phyloP scores from a whole-genome alignment of 139 green algal species.

The Chlorella sp. region DNA sequence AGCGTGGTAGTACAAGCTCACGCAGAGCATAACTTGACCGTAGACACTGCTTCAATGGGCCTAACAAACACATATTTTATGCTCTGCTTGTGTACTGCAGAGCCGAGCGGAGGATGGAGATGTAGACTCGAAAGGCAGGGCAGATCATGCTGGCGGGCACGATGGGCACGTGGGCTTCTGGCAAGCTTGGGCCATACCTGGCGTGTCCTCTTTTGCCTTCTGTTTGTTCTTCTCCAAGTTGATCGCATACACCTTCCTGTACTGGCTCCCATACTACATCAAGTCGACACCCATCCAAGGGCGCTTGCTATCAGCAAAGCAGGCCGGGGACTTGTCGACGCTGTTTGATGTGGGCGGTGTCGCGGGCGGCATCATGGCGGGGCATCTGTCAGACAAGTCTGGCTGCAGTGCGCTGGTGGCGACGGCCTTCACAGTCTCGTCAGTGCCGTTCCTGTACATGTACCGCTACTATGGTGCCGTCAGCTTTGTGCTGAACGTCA shows the following conservation, averaged over 20 bases:
- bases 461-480: slow-evolving; percentile 55
- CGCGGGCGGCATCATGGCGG: slow-evolving; percentile 75
- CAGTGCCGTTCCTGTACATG: slow-evolving; percentile 73
- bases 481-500: slow-evolving; percentile 71
- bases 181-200: not conserved
- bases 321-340: slow-evolving; percentile 65
- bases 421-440: slow-evolving; percentile 66
- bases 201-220: not conserved
- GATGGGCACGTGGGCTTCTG: not conserved
- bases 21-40: too few species aligned
- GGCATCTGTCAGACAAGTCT: slow-evolving; percentile 74
- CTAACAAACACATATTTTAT: too few species aligned
- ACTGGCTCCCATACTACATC: slow-evolving; percentile 98
- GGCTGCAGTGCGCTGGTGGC: slow-evolving; percentile 63
- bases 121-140: too few species aligned
- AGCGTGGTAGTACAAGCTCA: too few species aligned
- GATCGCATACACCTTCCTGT: slow-evolving; percentile 97
- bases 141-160: not conserved
- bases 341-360: slow-evolving; percentile 94
- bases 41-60: too few species aligned
- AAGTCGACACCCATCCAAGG: not conserved
- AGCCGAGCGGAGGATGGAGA: too few species aligned
- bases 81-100: too few species aligned
- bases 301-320: slow-evolving; percentile 7
- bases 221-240: slow-evolving; percentile 91